Evolutionary conservation across 345 rosid species (phyloP).

Genomic region (Citrus cavaleriei): DNA sequence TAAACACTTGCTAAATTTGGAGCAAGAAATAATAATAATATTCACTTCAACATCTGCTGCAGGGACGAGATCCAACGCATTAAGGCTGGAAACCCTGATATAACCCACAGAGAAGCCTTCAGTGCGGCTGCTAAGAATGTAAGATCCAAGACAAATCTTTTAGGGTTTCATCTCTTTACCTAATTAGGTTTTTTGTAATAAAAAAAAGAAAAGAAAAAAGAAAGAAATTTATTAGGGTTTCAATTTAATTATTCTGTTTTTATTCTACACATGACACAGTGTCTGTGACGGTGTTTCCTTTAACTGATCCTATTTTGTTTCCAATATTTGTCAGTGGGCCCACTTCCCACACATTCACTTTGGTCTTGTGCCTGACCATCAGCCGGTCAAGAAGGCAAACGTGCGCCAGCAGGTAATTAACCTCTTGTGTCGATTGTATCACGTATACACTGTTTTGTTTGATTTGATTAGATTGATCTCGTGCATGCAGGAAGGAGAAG

Average conservation of each 20-base stretch:
- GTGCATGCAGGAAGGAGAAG: slow-evolving; percentile 39
- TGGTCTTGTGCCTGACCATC: slow-evolving; percentile 59
- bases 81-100: slow-evolving; percentile 98
- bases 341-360: slow-evolving; percentile 63
- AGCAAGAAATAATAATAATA: background rate
- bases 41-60: slow-evolving; percentile 11
- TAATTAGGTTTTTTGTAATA: slow-evolving; percentile 12
- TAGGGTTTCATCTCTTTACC: slow-evolving; percentile 27
- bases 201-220: background rate
- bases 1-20: slow-evolving; percentile 8
- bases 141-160: slow-evolving; percentile 28
- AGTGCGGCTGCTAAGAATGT: slow-evolving; percentile 99
- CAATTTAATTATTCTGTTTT: background rate
- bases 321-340: slow-evolving; percentile 44
- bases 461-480: background rate
- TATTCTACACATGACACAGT: background rate
- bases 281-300: background rate
- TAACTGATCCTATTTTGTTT: slow-evolving; percentile 10
- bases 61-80: slow-evolving; percentile 99
- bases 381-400: slow-evolving; percentile 42
- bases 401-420: slow-evolving; percentile 37
- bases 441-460: background rate
- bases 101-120: slow-evolving; percentile 98
- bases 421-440: background rate
- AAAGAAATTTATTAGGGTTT: slow-evolving; percentile 17